These are phyloP conservation scores for Simplicillium aogashimaense DNA, from an alignment of 2,329 filamentous ascomycete species.

Conservation along the genomic window DNA sequence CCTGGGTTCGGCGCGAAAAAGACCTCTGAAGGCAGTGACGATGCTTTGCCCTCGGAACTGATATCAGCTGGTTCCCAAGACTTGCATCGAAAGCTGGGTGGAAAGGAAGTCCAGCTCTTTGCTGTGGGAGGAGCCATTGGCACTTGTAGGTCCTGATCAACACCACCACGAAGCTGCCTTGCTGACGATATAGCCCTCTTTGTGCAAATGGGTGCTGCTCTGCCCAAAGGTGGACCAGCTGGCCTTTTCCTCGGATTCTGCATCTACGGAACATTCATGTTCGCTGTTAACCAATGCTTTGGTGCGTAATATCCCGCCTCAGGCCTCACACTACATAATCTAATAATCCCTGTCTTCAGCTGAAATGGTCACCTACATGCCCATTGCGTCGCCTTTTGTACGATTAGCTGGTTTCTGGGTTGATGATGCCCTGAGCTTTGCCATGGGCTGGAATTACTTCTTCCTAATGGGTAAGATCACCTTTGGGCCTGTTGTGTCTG, in stretches of 20 bases:
- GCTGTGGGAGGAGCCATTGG: slow-evolving; percentile 1
- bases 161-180: not conserved
- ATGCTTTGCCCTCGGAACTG: not conserved
- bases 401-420: slow-evolving; percentile 35
- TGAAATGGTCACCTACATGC: slow-evolving; percentile 39
- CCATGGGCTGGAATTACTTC: slow-evolving; percentile 39
- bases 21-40: not conserved
- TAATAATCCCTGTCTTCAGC: slow-evolving; percentile 12
- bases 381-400: slow-evolving; percentile 33
- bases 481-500: not conserved
- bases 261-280: slow-evolving; percentile 14
- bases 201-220: slow-evolving; percentile 18
- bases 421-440: slow-evolving; percentile 35
- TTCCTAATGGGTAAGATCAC: slow-evolving; percentile 30
- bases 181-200: slow-evolving; percentile 9
- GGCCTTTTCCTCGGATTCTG: slow-evolving; percentile 20
- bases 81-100: slow-evolving; percentile 1
- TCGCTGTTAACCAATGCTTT: slow-evolving; percentile 17
- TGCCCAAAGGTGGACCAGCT: slow-evolving; percentile 22
- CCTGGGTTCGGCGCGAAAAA: no score
- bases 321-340: no score
- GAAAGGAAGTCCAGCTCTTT: slow-evolving; percentile 1
- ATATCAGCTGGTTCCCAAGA: not conserved
- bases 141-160: not conserved
- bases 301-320: not conserved